Evolutionary conservation across 805 yeast genomes (phyloP).

Genomic region (Zygosaccharomyces lentus): DNA sequence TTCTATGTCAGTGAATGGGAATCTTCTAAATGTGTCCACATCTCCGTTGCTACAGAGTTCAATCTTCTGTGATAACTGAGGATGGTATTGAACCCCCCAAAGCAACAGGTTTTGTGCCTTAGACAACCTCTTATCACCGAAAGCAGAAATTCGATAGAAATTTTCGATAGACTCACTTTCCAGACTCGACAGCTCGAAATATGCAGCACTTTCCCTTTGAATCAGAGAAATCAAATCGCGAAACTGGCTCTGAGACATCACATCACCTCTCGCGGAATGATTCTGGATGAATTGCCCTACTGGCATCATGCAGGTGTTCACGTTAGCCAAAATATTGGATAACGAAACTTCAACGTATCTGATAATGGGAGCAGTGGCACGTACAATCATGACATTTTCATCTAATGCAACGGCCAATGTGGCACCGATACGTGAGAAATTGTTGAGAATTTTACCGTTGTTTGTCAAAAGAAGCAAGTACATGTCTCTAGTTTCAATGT

Average conservation of each 20-base stretch:
- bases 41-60: slow-evolving; percentile 9
- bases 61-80: slow-evolving; percentile 16
- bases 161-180: slow-evolving; percentile 13
- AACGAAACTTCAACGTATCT: slow-evolving; percentile 32
- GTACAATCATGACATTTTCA: slow-evolving; percentile 27
- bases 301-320: slow-evolving; percentile 17
- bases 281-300: slow-evolving; percentile 16
- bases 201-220: slow-evolving; percentile 23
- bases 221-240: slow-evolving; percentile 19
- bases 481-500: slow-evolving; percentile 24
- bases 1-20: slow-evolving; percentile 28
- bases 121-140: slow-evolving; percentile 27
- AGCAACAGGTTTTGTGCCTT: slow-evolving; percentile 25
- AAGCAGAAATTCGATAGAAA: slow-evolving; percentile 24
- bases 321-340: slow-evolving; percentile 28
- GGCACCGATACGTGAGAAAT: slow-evolving; percentile 31
- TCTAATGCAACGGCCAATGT: slow-evolving; percentile 26
- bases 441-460: slow-evolving; percentile 33
- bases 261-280: slow-evolving; percentile 16
- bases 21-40: slow-evolving; percentile 12
- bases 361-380: slow-evolving; percentile 23
- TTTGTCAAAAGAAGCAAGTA: slow-evolving; percentile 29
- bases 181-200: slow-evolving; percentile 15
- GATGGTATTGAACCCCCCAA: slow-evolving; percentile 26
- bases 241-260: slow-evolving; percentile 3